phyloP scores from a whole-genome alignment of 306 rosid genomes.

The Leucaena leucocephala region DNA sequence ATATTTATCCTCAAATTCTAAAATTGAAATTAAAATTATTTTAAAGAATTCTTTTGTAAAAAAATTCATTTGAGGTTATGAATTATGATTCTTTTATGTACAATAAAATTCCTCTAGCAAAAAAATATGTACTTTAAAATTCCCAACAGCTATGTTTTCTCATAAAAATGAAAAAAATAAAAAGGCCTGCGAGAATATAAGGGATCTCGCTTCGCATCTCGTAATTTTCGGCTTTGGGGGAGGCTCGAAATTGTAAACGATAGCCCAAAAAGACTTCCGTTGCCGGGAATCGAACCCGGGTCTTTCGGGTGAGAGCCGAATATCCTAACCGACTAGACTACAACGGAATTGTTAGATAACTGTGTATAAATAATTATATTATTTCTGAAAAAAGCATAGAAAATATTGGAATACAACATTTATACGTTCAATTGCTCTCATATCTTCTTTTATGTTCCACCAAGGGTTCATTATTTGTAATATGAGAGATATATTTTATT shows the following conservation, averaged over 20 bases:
- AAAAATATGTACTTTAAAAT: background rate
- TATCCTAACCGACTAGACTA: conserved; percentile 62
- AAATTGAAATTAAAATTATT: no score
- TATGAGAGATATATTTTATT: no score
- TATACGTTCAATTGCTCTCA: background rate
- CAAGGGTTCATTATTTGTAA: background rate
- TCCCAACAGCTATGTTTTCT: background rate
- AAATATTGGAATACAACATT: background rate
- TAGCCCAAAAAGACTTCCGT: conserved; percentile 33
- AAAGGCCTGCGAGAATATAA: no score
- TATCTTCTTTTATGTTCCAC: background rate
- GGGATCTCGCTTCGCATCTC: no score
- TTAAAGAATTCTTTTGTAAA: background rate
- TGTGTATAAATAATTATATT: no score
- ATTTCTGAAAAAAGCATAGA: no score
- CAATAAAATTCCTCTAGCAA: background rate
- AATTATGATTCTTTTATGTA: background rate
- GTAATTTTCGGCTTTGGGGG: no score
- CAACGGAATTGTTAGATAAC: conserved; percentile 42
- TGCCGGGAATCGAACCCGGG: conserved; percentile 68
- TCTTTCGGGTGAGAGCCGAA: conserved; percentile 58
- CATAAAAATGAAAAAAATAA: background rate
- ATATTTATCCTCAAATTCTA: background rate
- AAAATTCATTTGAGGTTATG: background rate
- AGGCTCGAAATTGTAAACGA: no score